Conservation (phyloP, 1,284 basidiomycete species). For the Leccinum pseudoinsigne region DNA sequence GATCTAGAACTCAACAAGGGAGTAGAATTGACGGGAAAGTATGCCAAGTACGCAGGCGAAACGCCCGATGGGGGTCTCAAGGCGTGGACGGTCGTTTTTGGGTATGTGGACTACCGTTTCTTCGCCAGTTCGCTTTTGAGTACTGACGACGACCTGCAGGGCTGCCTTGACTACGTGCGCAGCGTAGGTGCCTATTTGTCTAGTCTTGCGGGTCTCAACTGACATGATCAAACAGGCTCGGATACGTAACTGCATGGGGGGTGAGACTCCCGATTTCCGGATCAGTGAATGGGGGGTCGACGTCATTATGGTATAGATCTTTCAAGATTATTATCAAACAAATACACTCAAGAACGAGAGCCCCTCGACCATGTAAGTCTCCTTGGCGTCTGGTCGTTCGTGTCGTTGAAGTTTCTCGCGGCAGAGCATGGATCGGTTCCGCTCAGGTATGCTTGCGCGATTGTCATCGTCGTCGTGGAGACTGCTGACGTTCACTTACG, state of each 20-base stretch:
- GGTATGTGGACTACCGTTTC: slow-evolving; percentile 31
- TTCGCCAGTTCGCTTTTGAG: not conserved
- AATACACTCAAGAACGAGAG: slow-evolving; percentile 24
- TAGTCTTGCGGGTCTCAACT: slow-evolving; percentile 9
- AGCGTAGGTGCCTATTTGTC: slow-evolving; percentile 9
- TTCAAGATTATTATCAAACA: slow-evolving; percentile 38
- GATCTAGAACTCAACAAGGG: not conserved
- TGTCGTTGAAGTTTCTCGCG: slow-evolving; percentile 5
- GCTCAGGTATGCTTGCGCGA: slow-evolving; percentile 24
- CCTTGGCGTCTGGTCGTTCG: too few species aligned
- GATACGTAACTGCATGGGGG: slow-evolving; percentile 32
- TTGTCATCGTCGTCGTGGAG: not conserved
- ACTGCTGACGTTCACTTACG: not conserved
- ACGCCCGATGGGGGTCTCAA: slow-evolving; percentile 51
- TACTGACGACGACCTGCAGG: slow-evolving; percentile 19
- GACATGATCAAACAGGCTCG: slow-evolving; percentile 20
- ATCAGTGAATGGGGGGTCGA: not conserved
- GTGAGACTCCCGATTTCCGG: slow-evolving; percentile 13
- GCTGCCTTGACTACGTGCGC: slow-evolving; percentile 21
- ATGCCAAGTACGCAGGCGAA: slow-evolving; percentile 24
- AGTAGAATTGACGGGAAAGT: slow-evolving; percentile 8
- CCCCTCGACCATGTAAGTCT: slow-evolving; percentile 33
- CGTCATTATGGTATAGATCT: slow-evolving; percentile 20
- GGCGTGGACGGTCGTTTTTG: slow-evolving; percentile 53
- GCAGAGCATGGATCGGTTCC: slow-evolving; percentile 42